Base-by-base conservation (phyloP, 2,329 filamentous ascomycete genomes). In the Aspergillus melleus region DNA sequence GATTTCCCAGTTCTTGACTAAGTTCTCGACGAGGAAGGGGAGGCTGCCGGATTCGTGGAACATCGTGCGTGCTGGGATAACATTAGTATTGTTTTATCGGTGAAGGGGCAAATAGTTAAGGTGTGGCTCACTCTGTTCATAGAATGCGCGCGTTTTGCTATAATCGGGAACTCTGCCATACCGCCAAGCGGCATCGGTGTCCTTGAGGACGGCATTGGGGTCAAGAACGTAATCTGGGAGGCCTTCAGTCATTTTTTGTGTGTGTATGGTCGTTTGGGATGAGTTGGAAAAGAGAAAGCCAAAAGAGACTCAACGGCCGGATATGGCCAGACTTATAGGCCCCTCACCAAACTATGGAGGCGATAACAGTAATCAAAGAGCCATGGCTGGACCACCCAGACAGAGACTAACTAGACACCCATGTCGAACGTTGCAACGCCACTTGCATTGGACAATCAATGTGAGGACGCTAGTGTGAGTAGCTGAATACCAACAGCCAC, bases 1-100 rank as follows among this genome's bases (percentile, higher is more conserved):
- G 54, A 89, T 83, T 72, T 90, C 87, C 88, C 87, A 90, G 72
- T 90, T 90, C 77, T 90, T 89, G 69, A 90, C 87, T 1, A 90
- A 81, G 69, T 89, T 90, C 71, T 89, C 83, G 44, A 90, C 86
- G 4, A 90, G 81, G 52, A 81, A 75, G 14, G 84, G 81, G 2
- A 90, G 81, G 58, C 82, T 86, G 39, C 79, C 80, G 3, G 84
- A 77, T 50, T 75, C 73, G 71, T 89, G 87, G 66, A 74, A 81
- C 73, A 77, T 80, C 39, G 75, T 78, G 72, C 87, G 88, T 55
- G 83, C 86, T 89, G 67, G 6, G 1, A 9, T 4, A 12, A 11
- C 24, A 29, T 57, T 51, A 52, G 47, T 11, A 19, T 8, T 19
- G 39, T 47, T 8, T 46, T 20, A n/a, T 30, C 6, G 14, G 11